Conservation (phyloP, 768 basidiomycete genomes). For the Pleurotus pulmonarius region DNA sequence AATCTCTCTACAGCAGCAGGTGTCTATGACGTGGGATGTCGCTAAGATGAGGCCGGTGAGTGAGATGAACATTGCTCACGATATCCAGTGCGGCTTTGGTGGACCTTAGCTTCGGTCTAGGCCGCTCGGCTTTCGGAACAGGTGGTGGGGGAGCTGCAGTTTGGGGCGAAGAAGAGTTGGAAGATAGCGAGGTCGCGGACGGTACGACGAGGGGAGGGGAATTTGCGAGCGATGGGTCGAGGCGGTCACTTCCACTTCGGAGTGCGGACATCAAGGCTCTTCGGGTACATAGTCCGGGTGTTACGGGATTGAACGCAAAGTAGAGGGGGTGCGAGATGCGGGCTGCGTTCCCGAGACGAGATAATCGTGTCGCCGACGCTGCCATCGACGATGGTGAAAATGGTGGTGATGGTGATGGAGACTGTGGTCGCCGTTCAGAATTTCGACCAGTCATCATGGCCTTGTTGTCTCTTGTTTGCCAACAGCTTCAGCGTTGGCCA, state of each 20-base stretch:
- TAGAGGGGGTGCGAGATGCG: constrained; percentile 28
- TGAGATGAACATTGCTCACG: constrained; percentile 35
- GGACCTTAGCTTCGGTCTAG: constrained; percentile 62
- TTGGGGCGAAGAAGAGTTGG: constrained; percentile 67
- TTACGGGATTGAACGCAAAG: constrained; percentile 24
- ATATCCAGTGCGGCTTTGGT: constrained; percentile 77
- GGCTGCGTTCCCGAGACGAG: constrained; percentile 26
- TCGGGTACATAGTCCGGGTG: constrained; percentile 31
- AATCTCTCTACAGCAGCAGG: constrained; percentile 74
- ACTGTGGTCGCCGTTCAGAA: neutral
- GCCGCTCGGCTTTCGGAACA: constrained; percentile 58
- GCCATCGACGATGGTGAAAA: constrained; percentile 15
- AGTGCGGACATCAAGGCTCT: constrained; percentile 69
- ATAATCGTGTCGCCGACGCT: constrained; percentile 24
- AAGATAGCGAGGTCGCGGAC: constrained; percentile 38
- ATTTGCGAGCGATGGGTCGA: constrained; percentile 29
- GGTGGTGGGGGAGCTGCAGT: constrained; percentile 70
- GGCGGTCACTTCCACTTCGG: constrained; percentile 31
- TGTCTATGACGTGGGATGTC: constrained; percentile 47
- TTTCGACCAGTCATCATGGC: neutral
- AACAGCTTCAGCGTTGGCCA: neutral
- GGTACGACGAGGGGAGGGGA: constrained; percentile 53
- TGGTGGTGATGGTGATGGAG: constrained; percentile 6
- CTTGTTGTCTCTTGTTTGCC: neutral
- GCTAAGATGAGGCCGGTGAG: neutral